Base-by-base conservation (phyloP, 345 rosid genomes). In the Citrus inodora region DNA sequence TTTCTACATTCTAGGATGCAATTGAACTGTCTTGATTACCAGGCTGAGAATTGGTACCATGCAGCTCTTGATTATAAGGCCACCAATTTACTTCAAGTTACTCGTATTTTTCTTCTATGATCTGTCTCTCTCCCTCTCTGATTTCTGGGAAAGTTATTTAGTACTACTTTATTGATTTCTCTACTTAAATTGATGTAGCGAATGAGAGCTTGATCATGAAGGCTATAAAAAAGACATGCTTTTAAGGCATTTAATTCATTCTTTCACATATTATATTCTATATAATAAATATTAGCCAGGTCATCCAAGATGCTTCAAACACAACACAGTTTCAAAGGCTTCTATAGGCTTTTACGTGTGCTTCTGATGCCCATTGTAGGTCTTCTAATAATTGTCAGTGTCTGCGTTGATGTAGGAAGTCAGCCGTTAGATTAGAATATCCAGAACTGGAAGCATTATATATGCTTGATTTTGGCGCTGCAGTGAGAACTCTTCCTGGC, bases 321-420 rank as follows among this genome's bases (percentile, higher is more conserved):
- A 40, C 11, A 38, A 8, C 9, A 40, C 11, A 40, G 0, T 40
- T 93, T 97, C 19, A 93, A 91, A 40, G 46, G 82, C 97, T 92
- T 83, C 85, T 92, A 9, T 91, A 97, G 95, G 94, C 97, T 40
- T 63, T 93, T 98, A 40, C 87, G 95, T 60, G 97, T 89, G 32
- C 90, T 95, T 35, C 96, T 95, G 3, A 95, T 93, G 99, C 98
- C 99, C 70, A 97, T 95, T 62, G 88, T 95, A 1, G 99, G 99
- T 76, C 89, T 95, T 82, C 85, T 91, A 80, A 89, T 92, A 78
- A 95, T 95, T 24, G 90, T 89, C 22, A 76, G 91, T 67, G 89
- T 91, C 70, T 91, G 92, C 76, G 85, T 88, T 3, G 90, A 92
- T 70, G 86, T 82, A 38, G 42, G 40, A 38, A 38, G 42, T 38